A percentile compares a stretch with the other conserved stretches of the same genome.
Conservation (phyloP, 495 filamentous ascomycete species). For the Niebla homalea region DNA sequence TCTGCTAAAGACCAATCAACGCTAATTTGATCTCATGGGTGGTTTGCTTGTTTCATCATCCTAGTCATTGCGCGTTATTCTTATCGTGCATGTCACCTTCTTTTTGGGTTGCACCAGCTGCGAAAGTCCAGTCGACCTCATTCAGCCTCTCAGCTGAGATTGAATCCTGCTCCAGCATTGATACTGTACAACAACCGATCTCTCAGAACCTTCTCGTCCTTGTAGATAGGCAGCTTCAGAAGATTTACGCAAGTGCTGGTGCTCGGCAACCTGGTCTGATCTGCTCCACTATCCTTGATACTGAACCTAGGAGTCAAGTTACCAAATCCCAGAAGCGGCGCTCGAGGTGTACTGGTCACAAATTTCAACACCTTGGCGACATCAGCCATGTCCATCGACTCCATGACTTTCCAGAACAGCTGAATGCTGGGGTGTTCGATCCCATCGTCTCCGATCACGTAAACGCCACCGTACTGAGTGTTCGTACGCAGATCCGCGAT, state of each 20-base stretch:
- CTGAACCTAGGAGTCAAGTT: slow-evolving; percentile 77
- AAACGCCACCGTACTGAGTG: slow-evolving; percentile 79
- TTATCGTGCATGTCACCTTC: background rate
- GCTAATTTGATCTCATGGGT: background rate
- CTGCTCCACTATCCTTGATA: slow-evolving; percentile 74
- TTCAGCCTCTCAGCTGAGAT: slow-evolving; percentile 36
- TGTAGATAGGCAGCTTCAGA: slow-evolving; percentile 82
- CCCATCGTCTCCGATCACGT: slow-evolving; percentile 74
- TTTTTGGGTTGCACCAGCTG: background rate
- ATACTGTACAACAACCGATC: slow-evolving; percentile 83
- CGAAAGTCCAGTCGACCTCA: background rate
- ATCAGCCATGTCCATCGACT: slow-evolving; percentile 55
- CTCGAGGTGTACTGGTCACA: slow-evolving; percentile 84
- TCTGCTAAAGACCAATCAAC: background rate
- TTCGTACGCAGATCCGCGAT: slow-evolving; percentile 77
- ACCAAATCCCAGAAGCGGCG: slow-evolving; percentile 82
- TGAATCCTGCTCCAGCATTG: slow-evolving; percentile 85
- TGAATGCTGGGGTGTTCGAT: slow-evolving; percentile 70
- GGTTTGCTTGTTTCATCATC: background rate
- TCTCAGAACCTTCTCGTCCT: slow-evolving; percentile 44
- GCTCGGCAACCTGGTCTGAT: slow-evolving; percentile 66
- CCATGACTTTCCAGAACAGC: slow-evolving; percentile 89
- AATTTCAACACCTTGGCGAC: slow-evolving; percentile 83
- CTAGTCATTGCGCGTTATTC: background rate
- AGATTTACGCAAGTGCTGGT: slow-evolving; percentile 96